Evolutionary conservation across 345 rosid species (phyloP).

Genomic region (Psidium guajava): DNA sequence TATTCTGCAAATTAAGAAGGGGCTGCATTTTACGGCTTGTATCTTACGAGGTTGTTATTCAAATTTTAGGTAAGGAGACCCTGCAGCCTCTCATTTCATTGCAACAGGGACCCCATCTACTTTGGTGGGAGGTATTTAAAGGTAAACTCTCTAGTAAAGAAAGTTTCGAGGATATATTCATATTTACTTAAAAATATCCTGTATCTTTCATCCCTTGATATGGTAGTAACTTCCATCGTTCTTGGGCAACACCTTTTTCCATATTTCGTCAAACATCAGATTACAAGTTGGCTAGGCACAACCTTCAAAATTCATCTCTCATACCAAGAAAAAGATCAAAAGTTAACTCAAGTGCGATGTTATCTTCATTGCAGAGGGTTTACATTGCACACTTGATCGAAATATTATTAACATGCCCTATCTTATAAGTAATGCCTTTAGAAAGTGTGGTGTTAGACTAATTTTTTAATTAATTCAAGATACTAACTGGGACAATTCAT

Average conservation of each 20-base stretch:
- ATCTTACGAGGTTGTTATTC: not conserved
- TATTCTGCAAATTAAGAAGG: not conserved
- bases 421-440: not conserved
- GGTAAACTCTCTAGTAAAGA: constrained; percentile 21
- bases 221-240: not conserved
- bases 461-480: not conserved
- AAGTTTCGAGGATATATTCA: not conserved
- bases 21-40: not conserved
- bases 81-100: constrained; percentile 45
- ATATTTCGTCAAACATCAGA: not conserved
- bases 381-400: not conserved
- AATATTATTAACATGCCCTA: not conserved
- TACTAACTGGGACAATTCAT: not conserved
- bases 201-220: not conserved
- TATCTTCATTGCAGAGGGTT: not conserved
- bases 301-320: not conserved
- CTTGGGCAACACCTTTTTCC: not conserved
- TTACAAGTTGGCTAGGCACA: not conserved
- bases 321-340: not conserved
- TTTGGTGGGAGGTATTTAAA: constrained; percentile 90
- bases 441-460: not conserved
- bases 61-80: constrained; percentile 49
- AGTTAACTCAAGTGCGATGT: not conserved
- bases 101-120: constrained; percentile 59
- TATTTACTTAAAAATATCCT: not conserved